Conservation (phyloP, 148 eudicot species). For the Rhododendron simsii region DNA sequence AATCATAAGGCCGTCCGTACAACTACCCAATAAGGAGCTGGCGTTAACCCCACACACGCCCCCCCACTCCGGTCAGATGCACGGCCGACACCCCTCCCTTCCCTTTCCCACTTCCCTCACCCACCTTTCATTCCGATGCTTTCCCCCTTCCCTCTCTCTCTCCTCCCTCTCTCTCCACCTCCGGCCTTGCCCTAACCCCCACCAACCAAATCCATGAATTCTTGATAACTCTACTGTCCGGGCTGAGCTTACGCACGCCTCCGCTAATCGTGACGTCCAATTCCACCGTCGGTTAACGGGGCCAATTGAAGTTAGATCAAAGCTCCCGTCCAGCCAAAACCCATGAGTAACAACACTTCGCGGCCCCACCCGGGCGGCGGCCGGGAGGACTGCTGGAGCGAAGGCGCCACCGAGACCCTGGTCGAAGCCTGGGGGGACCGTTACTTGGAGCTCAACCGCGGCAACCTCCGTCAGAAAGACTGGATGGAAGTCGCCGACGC, state of each 20-base stretch:
- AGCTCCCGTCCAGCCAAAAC: not conserved
- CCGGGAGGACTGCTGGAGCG: conserved; percentile 76
- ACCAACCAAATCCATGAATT: not conserved
- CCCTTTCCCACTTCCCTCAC: not conserved
- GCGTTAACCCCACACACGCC: not conserved
- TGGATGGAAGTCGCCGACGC: conserved; percentile 71
- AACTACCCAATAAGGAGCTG: not conserved
- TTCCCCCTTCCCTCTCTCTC: not conserved
- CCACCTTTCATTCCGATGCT: conserved; percentile 3
- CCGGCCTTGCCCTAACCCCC: not conserved
- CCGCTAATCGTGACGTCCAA: too few species aligned
- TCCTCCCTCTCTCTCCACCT: not conserved
- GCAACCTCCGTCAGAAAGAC: conserved; percentile 64
- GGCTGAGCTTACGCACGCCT: not conserved
- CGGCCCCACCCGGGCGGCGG: conserved; percentile 12
- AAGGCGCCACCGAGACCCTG: conserved; percentile 57
- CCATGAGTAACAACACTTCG: not conserved
- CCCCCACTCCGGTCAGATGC: conserved; percentile 8
- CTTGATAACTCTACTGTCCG: too few species aligned
- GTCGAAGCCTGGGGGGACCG: conserved; percentile 69
- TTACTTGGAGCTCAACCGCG: conserved; percentile 49
- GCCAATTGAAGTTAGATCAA: not conserved
- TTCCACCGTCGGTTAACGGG: not conserved
- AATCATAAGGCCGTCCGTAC: not conserved
- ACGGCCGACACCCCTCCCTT: conserved; percentile 3